These are phyloP conservation scores for Plasmopara viticola DNA, from an alignment of 352 stramenopile genomes.

Conservation along the genomic window DNA sequence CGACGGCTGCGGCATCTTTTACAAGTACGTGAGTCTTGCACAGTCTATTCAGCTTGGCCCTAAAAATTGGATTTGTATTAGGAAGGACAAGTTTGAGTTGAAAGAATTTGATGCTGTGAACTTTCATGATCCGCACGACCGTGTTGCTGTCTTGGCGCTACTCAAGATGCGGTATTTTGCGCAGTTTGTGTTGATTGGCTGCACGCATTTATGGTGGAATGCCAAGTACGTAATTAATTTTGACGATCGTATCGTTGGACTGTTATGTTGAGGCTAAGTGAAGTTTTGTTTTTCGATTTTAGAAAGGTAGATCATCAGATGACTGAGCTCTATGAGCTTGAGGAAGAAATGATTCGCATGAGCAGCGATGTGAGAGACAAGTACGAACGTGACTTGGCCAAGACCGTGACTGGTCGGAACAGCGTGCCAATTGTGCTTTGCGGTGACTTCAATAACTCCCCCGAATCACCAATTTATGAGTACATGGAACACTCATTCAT, in stretches of 20 bases:
- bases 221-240: slow-evolving; percentile 47
- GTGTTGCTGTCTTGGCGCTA: slow-evolving; percentile 77
- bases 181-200: slow-evolving; percentile 74
- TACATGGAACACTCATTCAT: slow-evolving; percentile 88
- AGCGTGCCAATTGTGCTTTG: slow-evolving; percentile 74
- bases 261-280: neutral
- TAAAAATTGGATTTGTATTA: slow-evolving; percentile 9
- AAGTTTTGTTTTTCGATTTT: slow-evolving; percentile 1
- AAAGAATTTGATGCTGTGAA: slow-evolving; percentile 84
- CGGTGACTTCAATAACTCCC: slow-evolving; percentile 86
- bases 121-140: slow-evolving; percentile 82
- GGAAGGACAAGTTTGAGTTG: slow-evolving; percentile 80
- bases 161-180: slow-evolving; percentile 80
- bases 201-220: slow-evolving; percentile 86
- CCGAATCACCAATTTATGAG: slow-evolving; percentile 76
- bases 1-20: slow-evolving; percentile 85
- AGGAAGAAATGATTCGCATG: slow-evolving; percentile 79
- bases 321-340: slow-evolving; percentile 75
- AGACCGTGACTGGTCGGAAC: slow-evolving; percentile 42
- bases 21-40: slow-evolving; percentile 41
- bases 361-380: slow-evolving; percentile 75
- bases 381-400: slow-evolving; percentile 58
- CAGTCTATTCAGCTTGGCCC: neutral
- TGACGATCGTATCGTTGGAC: neutral
- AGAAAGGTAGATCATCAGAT: slow-evolving; percentile 86